Percentiles rank a stretch among this genome's conserved stretches.
Evolutionary conservation across 768 basidiomycete species (phyloP).

Genomic region (Tylopilus rubrobrunneus): DNA sequence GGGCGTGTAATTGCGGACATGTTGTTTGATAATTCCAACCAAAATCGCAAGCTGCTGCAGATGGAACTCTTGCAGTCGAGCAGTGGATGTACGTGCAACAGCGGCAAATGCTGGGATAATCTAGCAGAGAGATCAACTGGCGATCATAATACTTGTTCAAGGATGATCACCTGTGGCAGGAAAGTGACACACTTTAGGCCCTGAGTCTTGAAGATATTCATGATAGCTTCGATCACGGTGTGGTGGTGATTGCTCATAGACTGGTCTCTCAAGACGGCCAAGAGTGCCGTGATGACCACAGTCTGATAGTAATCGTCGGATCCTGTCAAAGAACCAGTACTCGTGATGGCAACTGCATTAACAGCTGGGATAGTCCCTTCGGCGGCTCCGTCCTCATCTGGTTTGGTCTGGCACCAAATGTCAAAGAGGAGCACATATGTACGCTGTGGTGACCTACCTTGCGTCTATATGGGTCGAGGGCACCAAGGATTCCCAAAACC

Average conservation of each 20-base stretch:
- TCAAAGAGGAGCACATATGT: constrained; percentile 2
- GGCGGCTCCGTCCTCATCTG: constrained; percentile 58
- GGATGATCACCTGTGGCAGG: constrained; percentile 70
- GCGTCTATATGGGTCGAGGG: constrained; percentile 91
- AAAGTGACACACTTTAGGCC: constrained; percentile 95
- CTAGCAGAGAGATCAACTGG: constrained; percentile 34
- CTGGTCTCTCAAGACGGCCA: constrained; percentile 85
- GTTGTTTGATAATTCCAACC: constrained; percentile 94
- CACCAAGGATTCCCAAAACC: constrained; percentile 93
- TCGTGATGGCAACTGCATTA: constrained; percentile 66
- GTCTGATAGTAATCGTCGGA: constrained; percentile 98
- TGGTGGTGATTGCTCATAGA: constrained; percentile 84
- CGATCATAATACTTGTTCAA: neutral
- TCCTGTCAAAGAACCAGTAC: constrained; percentile 54
- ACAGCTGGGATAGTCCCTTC: constrained; percentile 60
- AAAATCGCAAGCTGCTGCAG: constrained; percentile 94
- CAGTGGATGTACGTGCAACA: constrained; percentile 78
- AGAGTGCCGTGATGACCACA: constrained; percentile 84
- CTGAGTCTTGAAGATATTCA: constrained; percentile 99
- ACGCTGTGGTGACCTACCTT: constrained; percentile 53
- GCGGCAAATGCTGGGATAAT: constrained; percentile 94
- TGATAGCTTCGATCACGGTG: constrained; percentile 93
- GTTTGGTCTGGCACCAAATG: constrained; percentile 41
- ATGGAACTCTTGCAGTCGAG: constrained; percentile 87
- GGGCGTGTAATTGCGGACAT: constrained; percentile 87